A percentile compares a stretch with the other conserved stretches of the same genome.
These are phyloP conservation scores for Pythium vanterpoolii DNA, from an alignment of 352 stramenopile genomes.

Conservation along the genomic window DNA sequence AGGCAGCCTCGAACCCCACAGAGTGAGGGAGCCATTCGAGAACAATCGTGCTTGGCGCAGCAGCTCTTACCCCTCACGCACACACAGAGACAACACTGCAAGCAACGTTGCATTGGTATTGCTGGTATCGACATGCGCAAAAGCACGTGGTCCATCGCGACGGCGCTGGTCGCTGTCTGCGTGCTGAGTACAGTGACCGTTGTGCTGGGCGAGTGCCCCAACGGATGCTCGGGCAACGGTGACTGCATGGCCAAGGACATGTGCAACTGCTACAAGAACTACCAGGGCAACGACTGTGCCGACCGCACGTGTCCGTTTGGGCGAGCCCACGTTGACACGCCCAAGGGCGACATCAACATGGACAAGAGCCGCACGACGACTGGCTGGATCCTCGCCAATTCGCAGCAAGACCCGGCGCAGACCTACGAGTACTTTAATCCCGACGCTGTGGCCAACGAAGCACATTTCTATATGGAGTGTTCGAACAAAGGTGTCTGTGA, in stretches of 20 bases:
- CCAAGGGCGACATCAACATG: slow-evolving; percentile 93
- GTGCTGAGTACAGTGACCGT: slow-evolving; percentile 25
- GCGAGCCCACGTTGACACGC: slow-evolving; percentile 88
- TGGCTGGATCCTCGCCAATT: slow-evolving; percentile 66
- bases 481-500: slow-evolving; percentile 93
- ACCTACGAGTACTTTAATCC: slow-evolving; percentile 79
- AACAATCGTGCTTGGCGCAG: slow-evolving; percentile 2
- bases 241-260: slow-evolving; percentile 78
- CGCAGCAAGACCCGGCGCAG: slow-evolving; percentile 60
- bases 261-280: slow-evolving; percentile 87
- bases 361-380: slow-evolving; percentile 36
- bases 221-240: slow-evolving; percentile 81
- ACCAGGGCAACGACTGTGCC: slow-evolving; percentile 75
- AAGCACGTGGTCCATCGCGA: slow-evolving; percentile 1
- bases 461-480: slow-evolving; percentile 93
- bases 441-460: slow-evolving; percentile 36
- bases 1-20: not conserved
- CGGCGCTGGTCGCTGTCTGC: slow-evolving; percentile 1
- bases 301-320: slow-evolving; percentile 85
- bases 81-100: not conserved
- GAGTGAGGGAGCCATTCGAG: not conserved
- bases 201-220: slow-evolving; percentile 52
- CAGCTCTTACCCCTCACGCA: not conserved
- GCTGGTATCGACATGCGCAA: too few species aligned
- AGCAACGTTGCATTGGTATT: too few species aligned